Conservation (phyloP, 2,329 filamentous ascomycete species). For the Scytalidium lignicola region DNA sequence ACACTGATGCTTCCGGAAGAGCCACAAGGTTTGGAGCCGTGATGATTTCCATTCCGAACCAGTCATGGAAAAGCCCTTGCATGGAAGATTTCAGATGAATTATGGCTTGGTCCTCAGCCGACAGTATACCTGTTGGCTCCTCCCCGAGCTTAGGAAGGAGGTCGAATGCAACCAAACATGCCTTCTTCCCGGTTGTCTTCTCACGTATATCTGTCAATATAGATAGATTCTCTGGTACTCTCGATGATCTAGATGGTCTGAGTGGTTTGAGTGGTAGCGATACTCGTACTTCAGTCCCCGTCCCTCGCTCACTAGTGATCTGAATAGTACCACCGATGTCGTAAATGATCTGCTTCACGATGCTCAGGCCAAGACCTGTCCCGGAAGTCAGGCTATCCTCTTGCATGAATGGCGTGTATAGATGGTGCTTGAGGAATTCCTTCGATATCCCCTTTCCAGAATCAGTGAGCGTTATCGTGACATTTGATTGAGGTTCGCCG, state of each 20-base stretch:
- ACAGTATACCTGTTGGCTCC: constrained; percentile 25
- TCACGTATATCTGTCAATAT: constrained; percentile 14
- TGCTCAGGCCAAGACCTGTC: constrained; percentile 57
- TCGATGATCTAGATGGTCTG: constrained; percentile 2
- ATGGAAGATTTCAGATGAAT: constrained; percentile 18
- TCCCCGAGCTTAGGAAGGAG: constrained; percentile 25
- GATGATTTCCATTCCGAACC: constrained; percentile 16
- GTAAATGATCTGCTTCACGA: constrained; percentile 56
- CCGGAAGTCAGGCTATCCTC: constrained; percentile 57
- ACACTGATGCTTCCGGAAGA: not conserved
- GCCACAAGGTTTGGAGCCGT: not conserved
- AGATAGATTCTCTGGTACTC: constrained; percentile 8
- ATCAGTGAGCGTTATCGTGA: constrained; percentile 48
- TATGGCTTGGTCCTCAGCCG: constrained; percentile 18
- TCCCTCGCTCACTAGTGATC: constrained; percentile 45
- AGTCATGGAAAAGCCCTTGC: constrained; percentile 3
- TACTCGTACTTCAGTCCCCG: constrained; percentile 46
- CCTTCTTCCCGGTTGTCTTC: constrained; percentile 13
- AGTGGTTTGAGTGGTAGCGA: constrained; percentile 20
- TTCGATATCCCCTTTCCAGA: constrained; percentile 60
- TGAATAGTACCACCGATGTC: constrained; percentile 55
- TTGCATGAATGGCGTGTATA: constrained; percentile 60
- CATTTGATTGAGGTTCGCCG: constrained; percentile 11
- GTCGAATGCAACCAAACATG: constrained; percentile 21
- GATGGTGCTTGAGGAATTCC: constrained; percentile 52